Percentiles rank a stretch among this genome's conserved stretches.
phyloP scores from a whole-genome alignment of 1,139 yeast species.

The Taphrina pruni region DNA sequence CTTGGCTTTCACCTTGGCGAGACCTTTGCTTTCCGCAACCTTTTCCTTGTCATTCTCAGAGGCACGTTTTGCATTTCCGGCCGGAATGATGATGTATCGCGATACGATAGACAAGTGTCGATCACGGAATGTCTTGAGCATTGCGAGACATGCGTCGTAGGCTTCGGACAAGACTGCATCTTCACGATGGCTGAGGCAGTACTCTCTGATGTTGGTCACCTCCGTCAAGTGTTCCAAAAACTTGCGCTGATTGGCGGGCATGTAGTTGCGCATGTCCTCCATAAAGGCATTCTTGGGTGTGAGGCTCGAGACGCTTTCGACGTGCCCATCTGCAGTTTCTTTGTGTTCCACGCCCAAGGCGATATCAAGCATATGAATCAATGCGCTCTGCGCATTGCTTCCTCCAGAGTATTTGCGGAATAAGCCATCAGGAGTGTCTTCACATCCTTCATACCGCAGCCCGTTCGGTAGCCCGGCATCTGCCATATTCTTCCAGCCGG shows the following conservation, averaged over 20 bases:
- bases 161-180: constrained; percentile 59
- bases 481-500: constrained; percentile 94
- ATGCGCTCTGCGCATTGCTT: constrained; percentile 89
- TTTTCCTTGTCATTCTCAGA: constrained; percentile 58
- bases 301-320: constrained; percentile 52
- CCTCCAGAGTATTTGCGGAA: constrained; percentile 82
- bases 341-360: constrained; percentile 75
- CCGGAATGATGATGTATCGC: constrained; percentile 80
- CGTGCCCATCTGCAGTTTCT: constrained; percentile 63
- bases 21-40: constrained; percentile 46
- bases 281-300: constrained; percentile 63
- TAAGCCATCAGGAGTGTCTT: constrained; percentile 55
- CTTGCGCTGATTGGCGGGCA: constrained; percentile 85
- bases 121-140: constrained; percentile 86
- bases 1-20: constrained; percentile 48
- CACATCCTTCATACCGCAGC: constrained; percentile 46
- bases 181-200: constrained; percentile 63
- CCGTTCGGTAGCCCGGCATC: constrained; percentile 75
- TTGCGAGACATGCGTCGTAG: constrained; percentile 88
- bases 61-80: constrained; percentile 53
- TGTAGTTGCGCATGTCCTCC: constrained; percentile 81
- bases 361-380: constrained; percentile 84
- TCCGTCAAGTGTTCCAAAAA: constrained; percentile 67
- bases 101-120: constrained; percentile 92
- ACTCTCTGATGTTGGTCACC: constrained; percentile 67